A percentile compares a stretch with the other conserved stretches of the same genome.
phyloP scores from a whole-genome alignment of 345 rosid genomes.

The Euphorbia peplus region DNA sequence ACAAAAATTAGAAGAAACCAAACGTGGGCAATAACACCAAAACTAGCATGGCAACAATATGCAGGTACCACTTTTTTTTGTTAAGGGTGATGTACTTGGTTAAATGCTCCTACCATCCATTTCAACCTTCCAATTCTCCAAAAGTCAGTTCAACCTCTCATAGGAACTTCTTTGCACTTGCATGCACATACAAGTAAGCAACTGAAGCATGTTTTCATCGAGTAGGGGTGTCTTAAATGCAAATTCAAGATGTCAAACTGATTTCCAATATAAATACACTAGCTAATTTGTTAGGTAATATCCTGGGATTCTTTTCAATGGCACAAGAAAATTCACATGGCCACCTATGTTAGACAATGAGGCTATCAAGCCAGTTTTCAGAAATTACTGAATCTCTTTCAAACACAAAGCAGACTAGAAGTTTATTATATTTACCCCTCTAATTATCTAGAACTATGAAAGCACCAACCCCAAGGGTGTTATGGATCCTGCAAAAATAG shows the following conservation, averaged over 20 bases:
- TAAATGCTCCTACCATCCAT: neutral
- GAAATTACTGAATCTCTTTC: neutral
- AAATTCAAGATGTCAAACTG: neutral
- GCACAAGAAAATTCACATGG: neutral
- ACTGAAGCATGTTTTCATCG: neutral
- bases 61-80: neutral
- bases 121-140: neutral
- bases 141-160: neutral
- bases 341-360: neutral
- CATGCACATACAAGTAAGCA: neutral
- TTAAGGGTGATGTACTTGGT: neutral
- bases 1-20: neutral
- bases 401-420: neutral
- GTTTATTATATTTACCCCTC: neutral
- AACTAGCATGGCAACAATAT: neutral
- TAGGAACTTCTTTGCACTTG: neutral
- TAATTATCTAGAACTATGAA: neutral
- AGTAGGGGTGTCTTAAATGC: neutral
- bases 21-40: neutral
- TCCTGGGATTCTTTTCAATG: neutral
- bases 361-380: neutral
- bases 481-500: neutral
- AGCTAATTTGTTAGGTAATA: neutral
- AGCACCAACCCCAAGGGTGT: neutral
- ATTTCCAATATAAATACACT: neutral